Percentiles rank a stretch among this genome's conserved stretches.
phyloP scores from a whole-genome alignment of 768 basidiomycete species.

The Polyporus arcularius region DNA sequence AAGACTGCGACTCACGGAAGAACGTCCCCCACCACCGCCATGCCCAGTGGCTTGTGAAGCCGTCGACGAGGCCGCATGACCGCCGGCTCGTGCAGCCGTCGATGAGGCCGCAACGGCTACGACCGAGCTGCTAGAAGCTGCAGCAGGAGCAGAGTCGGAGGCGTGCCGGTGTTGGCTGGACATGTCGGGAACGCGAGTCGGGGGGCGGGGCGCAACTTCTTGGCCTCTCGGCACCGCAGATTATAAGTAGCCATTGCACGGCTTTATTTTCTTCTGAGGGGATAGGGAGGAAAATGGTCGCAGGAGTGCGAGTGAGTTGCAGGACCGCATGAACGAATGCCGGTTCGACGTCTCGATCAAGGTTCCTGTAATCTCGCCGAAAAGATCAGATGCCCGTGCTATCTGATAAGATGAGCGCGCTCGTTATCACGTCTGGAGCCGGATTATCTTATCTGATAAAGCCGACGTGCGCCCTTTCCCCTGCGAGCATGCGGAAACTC shows the following conservation, averaged over 20 bases:
- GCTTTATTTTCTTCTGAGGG: neutral
- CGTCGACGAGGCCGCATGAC: neutral
- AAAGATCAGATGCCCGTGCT: neutral
- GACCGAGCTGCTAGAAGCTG: no score
- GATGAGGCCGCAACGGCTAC: no score
- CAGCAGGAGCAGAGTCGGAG: no score
- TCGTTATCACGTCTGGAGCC: neutral
- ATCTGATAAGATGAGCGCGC: conserved; percentile 15
- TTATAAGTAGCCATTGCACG: neutral
- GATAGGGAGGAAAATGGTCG: neutral
- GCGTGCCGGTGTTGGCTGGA: neutral
- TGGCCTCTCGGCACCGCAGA: neutral
- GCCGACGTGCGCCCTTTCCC: neutral
- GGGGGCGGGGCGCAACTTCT: neutral
- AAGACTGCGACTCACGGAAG: neutral
- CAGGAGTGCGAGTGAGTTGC: neutral
- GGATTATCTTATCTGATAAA: conserved; percentile 7
- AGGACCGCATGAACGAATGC: neutral
- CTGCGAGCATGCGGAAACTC: neutral
- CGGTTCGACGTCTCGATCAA: neutral
- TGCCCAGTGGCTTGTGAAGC: neutral
- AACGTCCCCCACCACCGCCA: neutral
- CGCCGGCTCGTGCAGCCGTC: neutral
- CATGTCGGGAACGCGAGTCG: neutral
- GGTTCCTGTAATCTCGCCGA: neutral